Evolutionary conservation across 371 early-diverging fungal species (phyloP), one percentile per base, ranked within the genome.

Genomic region (Haplosporangium sp.): DNA sequence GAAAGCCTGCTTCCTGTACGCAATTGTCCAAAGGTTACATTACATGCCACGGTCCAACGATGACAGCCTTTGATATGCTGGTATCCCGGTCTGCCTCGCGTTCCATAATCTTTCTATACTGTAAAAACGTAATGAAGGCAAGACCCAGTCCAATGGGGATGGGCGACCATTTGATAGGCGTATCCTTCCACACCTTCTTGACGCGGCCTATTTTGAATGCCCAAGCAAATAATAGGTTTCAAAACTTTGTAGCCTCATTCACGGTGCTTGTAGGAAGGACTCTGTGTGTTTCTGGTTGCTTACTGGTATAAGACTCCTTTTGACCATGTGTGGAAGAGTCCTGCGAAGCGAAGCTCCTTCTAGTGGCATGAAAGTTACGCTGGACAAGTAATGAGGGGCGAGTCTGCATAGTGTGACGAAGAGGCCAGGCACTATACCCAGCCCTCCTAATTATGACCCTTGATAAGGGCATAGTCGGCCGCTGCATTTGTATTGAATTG

Each of bases 1-100:
- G 10, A 4, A 55, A 73, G 80, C 29, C 29, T 29, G 29, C 29
- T 29, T 29, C 4, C 29, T 29, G 29, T 29, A 29, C 29, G 29
- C 29, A 29, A 29, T 29, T 29, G 29, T 29, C 29, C 29, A 29
- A 29, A 29, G 4, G 29, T 29, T 29, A 29, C 29, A 29, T 29
- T 83, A 93, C 91, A 83, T 94, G 94, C 95, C 95, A 95, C 36
- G 96, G 95, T 0, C 95, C 96, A 38, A 82, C 85, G 1, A 92
- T 85, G 18, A 86, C 85, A 77, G 87, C 72, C 74, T 86, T 75
- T 20, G 71, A 46, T 14, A 63, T 37, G 1, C 73, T 73, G 18
- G 73, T 79, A 18, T 61, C 61, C 43, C 74, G 70, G 13, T 75
- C 77, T 6, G 63, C 52, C 20, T 74, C 65, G 18, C 81, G 71